Base-by-base conservation (phyloP, 2,329 filamentous ascomycete species). In the Microcera coccophila region DNA sequence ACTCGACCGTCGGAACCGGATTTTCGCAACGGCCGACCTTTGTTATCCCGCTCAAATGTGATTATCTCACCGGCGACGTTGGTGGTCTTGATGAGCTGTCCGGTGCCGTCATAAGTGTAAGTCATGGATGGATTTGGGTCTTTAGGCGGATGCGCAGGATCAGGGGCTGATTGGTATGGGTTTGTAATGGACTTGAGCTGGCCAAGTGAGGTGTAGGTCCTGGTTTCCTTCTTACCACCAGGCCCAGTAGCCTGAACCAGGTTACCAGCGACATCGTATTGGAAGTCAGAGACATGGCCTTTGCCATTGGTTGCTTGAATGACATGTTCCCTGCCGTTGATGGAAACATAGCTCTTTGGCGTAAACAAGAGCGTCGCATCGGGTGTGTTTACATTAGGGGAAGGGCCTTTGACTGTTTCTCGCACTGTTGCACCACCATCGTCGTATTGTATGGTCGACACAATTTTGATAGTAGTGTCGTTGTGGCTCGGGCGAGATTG, bases 391-490 rank as follows among this genome's bases (percentile, higher is more conserved):
- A n/a, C 16, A 19, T 16, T 19, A 14, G 9, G 18, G 33, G 33
- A 19, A 14, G 33, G 17, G 33, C 33, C 21, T 12, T 19, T 11
- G 21, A 19, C 16, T 36, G 17, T 7, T 19, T 36, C 33, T 19
- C 21, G 33, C n/a, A 36, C 11, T 36, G 17, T 36, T 36, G 33
- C 12, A 4, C 33, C 33, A 36, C 33, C 33, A 36, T 36, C 33
- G n/a, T 19, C 17, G 33, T 36, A 36, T 36, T n/a, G n/a, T n/a
- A n/a, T n/a, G n/a, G n/a, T n/a, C n/a, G n/a, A n/a, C n/a, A n/a
- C n/a, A n/a, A n/a, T n/a, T n/a, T n/a, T n/a, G n/a, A n/a, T n/a
- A n/a, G n/a, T n/a, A n/a, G n/a, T n/a, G n/a, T n/a, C n/a, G n/a
- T n/a, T n/a, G n/a, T n/a, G n/a, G n/a, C n/a, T n/a, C n/a, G n/a